These are phyloP conservation scores for Triglochin maritima DNA, from an alignment of 106 monocot species.

Conservation along the genomic window DNA sequence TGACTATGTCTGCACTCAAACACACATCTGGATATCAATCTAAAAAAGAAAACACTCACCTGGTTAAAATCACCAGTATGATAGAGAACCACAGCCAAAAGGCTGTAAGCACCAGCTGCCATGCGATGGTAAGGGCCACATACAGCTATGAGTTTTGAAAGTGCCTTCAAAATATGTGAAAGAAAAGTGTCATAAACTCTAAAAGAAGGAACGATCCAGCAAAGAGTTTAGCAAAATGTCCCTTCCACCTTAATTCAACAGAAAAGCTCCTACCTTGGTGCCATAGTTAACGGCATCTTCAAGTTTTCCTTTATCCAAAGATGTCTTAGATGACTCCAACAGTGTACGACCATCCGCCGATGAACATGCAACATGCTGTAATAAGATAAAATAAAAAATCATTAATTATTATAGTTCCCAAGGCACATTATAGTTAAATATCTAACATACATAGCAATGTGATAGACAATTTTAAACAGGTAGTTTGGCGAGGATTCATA, in stretches of 20 bases:
- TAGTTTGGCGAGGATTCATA: background rate
- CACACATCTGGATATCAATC: background rate
- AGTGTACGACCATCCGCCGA: slow-evolving; percentile 94
- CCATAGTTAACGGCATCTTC: slow-evolving; percentile 97
- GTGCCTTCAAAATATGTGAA: slow-evolving; percentile 38
- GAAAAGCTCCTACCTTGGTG: slow-evolving; percentile 40
- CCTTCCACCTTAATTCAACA: background rate
- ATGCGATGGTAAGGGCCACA: slow-evolving; percentile 97
- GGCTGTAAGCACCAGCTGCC: slow-evolving; percentile 96
- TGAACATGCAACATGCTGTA: slow-evolving; percentile 88
- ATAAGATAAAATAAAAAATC: background rate
- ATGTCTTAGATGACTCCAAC: slow-evolving; percentile 90
- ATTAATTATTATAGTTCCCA: slow-evolving; percentile 6
- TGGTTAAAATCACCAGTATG: slow-evolving; percentile 98
- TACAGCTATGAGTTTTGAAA: slow-evolving; percentile 87
- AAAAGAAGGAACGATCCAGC: slow-evolving; percentile 2
- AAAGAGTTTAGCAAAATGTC: background rate
- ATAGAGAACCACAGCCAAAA: slow-evolving; percentile 94
- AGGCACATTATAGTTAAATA: background rate
- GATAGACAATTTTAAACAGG: background rate
- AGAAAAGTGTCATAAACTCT: background rate
- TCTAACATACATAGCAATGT: background rate
- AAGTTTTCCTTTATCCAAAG: slow-evolving; percentile 89
- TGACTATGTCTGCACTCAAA: too few species aligned
- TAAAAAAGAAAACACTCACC: slow-evolving; percentile 21